Base-by-base conservation (phyloP, 2,329 filamentous ascomycete genomes). In the Cordyceps militaris region DNA sequence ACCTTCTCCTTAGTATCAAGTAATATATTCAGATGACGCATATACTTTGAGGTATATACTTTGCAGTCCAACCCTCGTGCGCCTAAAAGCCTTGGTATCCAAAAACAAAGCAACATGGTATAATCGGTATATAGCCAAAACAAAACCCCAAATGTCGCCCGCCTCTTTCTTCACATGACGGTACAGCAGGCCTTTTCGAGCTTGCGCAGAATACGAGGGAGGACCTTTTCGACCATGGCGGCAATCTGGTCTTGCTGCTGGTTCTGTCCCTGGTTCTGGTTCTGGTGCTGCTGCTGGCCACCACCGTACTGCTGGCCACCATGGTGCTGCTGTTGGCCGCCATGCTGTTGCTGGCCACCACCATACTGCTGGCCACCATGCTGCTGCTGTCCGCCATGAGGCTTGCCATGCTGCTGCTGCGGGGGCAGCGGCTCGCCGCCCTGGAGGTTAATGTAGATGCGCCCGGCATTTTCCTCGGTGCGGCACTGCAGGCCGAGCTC, bases 391-490 rank as follows among this genome's bases (percentile, higher is more conserved):
- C 72, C 71, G 3, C 73, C 71, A 52, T 78, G 73, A 24, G 43
- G 53, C 53, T 56, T 48, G n/a, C 67, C 67, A 38, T 76, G 68
- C 34, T 71, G 69, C 62, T 68, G 69, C 63, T 68, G 62, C 40
- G 79, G 76, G 43, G 77, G 72, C 52, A 80, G 72, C 36, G 81
- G 84, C 50, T 83, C 77, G 13, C 86, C 88, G 57, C 91, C 91
- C 63, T 87, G 84, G 62, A 97, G 77, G 68, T 97, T 88, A 61
- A 97, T 84, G 69, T 90, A 96, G 43, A 99, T 92, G 16, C 91
- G 78, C 1, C 94, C 94, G 9, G 87, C 88, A 65, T 99, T 97
- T 50, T 88, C 86, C 76, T 97, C 94, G 1, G 91, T 95, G 58
- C 81, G 74, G 72, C 88, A 97, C 66, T 91, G 82, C 56, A 99